These are phyloP conservation scores for Scytalidium sp. DNA, from an alignment of 2,329 filamentous ascomycete species.

Conservation along the genomic window DNA sequence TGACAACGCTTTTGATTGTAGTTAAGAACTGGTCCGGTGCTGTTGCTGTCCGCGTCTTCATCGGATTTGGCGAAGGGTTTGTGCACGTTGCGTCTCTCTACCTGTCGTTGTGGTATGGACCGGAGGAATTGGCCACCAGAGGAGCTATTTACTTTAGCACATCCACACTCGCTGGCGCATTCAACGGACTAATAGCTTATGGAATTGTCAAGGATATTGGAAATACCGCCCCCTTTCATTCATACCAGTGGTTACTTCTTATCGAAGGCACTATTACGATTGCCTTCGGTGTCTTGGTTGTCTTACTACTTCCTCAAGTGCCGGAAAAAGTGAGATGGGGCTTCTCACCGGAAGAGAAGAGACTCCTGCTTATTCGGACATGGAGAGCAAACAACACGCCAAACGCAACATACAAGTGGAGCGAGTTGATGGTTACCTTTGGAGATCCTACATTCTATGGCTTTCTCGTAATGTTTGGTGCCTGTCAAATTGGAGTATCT, in stretches of 20 bases:
- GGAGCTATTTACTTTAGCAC: slow-evolving; percentile 16
- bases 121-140: slow-evolving; percentile 11
- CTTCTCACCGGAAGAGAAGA: slow-evolving; percentile 15
- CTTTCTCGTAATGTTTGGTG: not conserved
- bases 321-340: slow-evolving; percentile 9
- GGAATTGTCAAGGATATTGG: slow-evolving; percentile 11
- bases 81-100: slow-evolving; percentile 1
- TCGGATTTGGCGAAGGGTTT: slow-evolving; percentile 7
- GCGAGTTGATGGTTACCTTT: not conserved
- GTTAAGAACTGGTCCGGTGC: slow-evolving; percentile 4
- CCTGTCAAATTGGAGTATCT: not conserved
- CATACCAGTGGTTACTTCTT: slow-evolving; percentile 17
- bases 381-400: slow-evolving; percentile 6
- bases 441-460: not conserved
- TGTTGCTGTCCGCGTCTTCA: slow-evolving; percentile 11
- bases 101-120: slow-evolving; percentile 13
- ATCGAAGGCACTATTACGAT: slow-evolving; percentile 12
- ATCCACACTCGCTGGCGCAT: slow-evolving; percentile 10
- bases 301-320: slow-evolving; percentile 6
- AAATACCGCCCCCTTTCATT: slow-evolving; percentile 1
- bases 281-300: not conserved
- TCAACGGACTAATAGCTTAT: slow-evolving; percentile 17
- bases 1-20: slow-evolving; percentile 6
- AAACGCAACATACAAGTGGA: slow-evolving; percentile 4
- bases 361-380: slow-evolving; percentile 5